A percentile compares a stretch with the other conserved stretches of the same genome.
Evolutionary conservation across 495 filamentous ascomycete species (phyloP).

Genomic region (Lasiosphaeria hispida): DNA sequence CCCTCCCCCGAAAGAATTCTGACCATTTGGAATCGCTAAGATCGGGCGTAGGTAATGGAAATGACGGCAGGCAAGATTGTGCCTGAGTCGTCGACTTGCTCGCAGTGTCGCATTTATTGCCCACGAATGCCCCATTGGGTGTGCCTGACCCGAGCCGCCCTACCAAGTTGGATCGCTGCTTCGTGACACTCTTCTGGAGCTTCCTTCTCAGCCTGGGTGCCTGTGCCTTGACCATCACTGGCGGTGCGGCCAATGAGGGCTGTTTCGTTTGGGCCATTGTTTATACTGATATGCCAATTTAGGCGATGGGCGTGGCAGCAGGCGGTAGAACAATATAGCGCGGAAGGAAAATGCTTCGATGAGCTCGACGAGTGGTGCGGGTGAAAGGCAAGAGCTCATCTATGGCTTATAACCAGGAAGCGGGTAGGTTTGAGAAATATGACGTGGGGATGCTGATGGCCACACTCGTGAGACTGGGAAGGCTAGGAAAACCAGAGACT

Average conservation of each 20-base stretch:
- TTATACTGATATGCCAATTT: slow-evolving; percentile 23
- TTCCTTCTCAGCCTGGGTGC: slow-evolving; percentile 39
- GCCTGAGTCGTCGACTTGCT: slow-evolving; percentile 21
- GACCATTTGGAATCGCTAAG: slow-evolving; percentile 36
- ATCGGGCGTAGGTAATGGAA: slow-evolving; percentile 19
- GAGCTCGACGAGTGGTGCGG: slow-evolving; percentile 9
- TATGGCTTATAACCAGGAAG: slow-evolving; percentile 22
- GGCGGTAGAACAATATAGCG: slow-evolving; percentile 20
- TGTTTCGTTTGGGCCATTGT: slow-evolving; percentile 38
- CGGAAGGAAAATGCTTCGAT: slow-evolving; percentile 22
- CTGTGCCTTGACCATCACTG: slow-evolving; percentile 22
- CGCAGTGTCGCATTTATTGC: slow-evolving; percentile 25
- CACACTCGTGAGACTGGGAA: slow-evolving; percentile 2
- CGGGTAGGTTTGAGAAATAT: slow-evolving; percentile 30
- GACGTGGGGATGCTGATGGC: slow-evolving; percentile 28
- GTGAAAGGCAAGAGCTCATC: slow-evolving; percentile 20
- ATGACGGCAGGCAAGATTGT: slow-evolving; percentile 19
- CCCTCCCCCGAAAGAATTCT: slow-evolving; percentile 34
- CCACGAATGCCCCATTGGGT: slow-evolving; percentile 18
- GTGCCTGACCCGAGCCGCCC: slow-evolving; percentile 18
- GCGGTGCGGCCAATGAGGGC: slow-evolving; percentile 24
- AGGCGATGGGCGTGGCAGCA: slow-evolving; percentile 13
- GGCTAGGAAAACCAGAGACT: slow-evolving; percentile 23
- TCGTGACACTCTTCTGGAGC: slow-evolving; percentile 39
- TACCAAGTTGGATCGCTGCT: slow-evolving; percentile 28